Evolutionary conservation across 2,329 filamentous ascomycete genomes (phyloP).

Genomic region (Talaromyces sp.): DNA sequence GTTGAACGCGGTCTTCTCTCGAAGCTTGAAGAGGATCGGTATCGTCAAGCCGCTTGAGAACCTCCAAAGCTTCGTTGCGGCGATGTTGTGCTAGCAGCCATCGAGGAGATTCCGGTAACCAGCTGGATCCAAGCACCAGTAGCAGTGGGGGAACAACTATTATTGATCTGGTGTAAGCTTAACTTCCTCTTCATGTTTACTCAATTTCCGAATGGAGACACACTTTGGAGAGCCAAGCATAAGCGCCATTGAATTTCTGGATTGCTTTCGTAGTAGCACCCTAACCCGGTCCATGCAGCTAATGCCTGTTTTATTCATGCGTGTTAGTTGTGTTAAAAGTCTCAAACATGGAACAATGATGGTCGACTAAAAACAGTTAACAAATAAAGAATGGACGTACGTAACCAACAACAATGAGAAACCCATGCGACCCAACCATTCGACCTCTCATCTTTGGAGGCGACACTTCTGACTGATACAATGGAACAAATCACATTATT

Average conservation of each 20-base stretch:
- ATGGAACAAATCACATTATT: not conserved
- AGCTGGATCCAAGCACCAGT: not conserved
- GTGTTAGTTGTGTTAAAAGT: not conserved
- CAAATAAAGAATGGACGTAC: not conserved
- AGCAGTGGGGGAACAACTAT: not conserved
- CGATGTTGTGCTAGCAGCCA: conserved; percentile 1
- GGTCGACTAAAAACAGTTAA: not conserved
- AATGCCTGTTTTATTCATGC: not conserved
- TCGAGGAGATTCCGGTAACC: conserved; percentile 10
- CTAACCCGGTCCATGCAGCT: not conserved
- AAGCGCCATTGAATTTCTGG: not conserved
- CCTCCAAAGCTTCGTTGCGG: not conserved
- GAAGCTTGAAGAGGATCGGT: not conserved
- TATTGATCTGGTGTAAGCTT: not conserved
- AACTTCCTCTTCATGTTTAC: not conserved
- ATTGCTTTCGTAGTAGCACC: not conserved
- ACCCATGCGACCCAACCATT: conserved; percentile 8
- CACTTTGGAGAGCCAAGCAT: not conserved
- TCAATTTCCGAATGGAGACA: not conserved
- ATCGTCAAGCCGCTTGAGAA: not conserved
- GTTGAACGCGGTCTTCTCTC: not conserved
- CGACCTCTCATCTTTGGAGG: conserved; percentile 10
- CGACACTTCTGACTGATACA: conserved; percentile 8
- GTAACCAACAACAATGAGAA: conserved; percentile 2
- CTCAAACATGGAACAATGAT: not conserved